Base-by-base conservation (phyloP, 176 grass and related monocot species). In the Cenchrus purpureus region DNA sequence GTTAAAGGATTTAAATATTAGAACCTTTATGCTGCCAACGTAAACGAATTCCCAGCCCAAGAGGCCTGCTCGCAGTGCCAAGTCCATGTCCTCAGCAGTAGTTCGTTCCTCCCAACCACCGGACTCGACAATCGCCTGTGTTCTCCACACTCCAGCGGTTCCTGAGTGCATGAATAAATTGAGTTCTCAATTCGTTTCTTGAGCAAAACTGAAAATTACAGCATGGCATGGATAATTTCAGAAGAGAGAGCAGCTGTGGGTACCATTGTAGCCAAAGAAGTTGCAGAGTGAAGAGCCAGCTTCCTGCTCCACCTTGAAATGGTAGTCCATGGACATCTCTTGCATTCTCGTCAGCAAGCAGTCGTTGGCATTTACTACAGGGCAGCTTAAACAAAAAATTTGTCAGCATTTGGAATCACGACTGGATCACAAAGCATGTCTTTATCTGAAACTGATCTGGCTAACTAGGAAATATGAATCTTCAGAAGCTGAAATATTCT, bases 281-380 rank as follows among this genome's bases (percentile, higher is more conserved):
- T 67, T 86, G 80, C 86, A 92, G 46, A 88, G 73, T 0, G 92
- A 88, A 37, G 92, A 94, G 2, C 95, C 95, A 0, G 95, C 86
- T 52, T 94, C 88, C 84, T 97, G 92, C 80, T 97, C 90, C 25
- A 94, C 88, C 82, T 97, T 97, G 92, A 97, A 97, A 68, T 94
- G 92, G 70, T 94, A 92, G 53, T 94, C 88, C 86, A 94, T 88
- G 7, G 81, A 91, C 74, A 97, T 94, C 95, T 91, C 90, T 83
- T 97, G 90, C 83, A 91, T 94, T 82, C 92, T 97, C 64, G 92
- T 92, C 88, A 97, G 83, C 62, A 97, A 82, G 89, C 92, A 97
- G 74, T 94, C 92, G 54, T 94, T 71, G 20, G 95, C 88, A 72
- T 97, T 94, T 88, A 92, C 95, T 94, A 67, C 78, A 93, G 84